Evolutionary conservation across 192 early-diverging fungal species (phyloP), one percentile per base, ranked within the genome.

Genomic region (Backusella macrospora): DNA sequence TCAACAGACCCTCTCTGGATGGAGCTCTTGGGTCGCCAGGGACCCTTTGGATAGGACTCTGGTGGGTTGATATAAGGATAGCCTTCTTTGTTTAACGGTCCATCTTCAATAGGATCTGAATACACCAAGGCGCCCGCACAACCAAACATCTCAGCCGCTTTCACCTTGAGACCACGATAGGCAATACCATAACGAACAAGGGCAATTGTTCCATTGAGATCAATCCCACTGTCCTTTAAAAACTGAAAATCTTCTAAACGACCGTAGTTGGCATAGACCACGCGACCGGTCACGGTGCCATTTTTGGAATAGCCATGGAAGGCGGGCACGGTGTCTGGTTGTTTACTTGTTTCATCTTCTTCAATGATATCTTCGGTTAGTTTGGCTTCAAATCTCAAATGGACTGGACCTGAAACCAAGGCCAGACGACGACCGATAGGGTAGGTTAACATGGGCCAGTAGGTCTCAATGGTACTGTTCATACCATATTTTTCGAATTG

Each of bases 251-350:
- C 90, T 65, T 83, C 79, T 15, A 72, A 47, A n/a, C 77, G 68
- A 71, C 90, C 89, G 71, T 90, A 92, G 75, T 91, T 89, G 9
- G 89, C 90, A 76, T 92, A 92, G 1, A 92, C 84, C 4, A 92
- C 71, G 65, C 74, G 81, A 1, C 83, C 87, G 9, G 86, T 87
- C 16, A 86, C 85, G 18, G 86, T 86, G 18, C 88, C 89, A 34
- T 84, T 80, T 16, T 83, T 85, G 18, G 88, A 84, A 71, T 86
- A 87, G 38, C 73, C 90, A 65, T 89, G 90, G 74, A 92, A 92
- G 6, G 88, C 81, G 1, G 88, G 90, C 6, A 90, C 78, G 40
- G 74, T 84, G 44, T 91, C 80, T 46, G 88, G 83, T 40, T 71
- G 37, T 15, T 84, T 79, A 13, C 86, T 84, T 10, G 90, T 85